These are phyloP conservation scores for Wickerhamomyces mucosus DNA, from an alignment of 805 yeast species.

Conservation along the genomic window DNA sequence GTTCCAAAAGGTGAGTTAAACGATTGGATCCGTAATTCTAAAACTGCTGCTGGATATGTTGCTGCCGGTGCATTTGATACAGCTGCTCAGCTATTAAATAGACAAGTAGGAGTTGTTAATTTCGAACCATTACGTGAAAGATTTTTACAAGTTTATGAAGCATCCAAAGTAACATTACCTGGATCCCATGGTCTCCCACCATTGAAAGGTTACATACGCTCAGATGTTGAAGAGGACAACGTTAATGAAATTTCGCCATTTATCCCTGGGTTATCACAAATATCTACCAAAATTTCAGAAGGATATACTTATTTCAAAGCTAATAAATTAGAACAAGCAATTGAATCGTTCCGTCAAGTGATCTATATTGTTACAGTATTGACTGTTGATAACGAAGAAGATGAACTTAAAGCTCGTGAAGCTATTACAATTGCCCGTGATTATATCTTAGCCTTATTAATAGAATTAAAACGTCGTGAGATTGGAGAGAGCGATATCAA, in stretches of 20 bases:
- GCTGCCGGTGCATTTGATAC: constrained; percentile 96
- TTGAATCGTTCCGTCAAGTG: constrained; percentile 66
- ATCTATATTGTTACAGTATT: constrained; percentile 66
- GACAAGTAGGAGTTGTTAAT: constrained; percentile 78
- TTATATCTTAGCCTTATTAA: constrained; percentile 84
- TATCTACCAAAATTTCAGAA: constrained; percentile 49
- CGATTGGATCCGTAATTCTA: constrained; percentile 81
- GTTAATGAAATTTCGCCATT: constrained; percentile 46
- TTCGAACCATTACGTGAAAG: constrained; percentile 83
- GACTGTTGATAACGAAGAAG: constrained; percentile 64
- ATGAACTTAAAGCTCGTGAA: constrained; percentile 66
- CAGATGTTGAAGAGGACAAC: constrained; percentile 47
- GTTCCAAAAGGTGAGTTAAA: constrained; percentile 43
- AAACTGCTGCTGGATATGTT: constrained; percentile 82
- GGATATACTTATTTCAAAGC: constrained; percentile 81
- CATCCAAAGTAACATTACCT: constrained; percentile 67
- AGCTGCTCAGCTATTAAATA: constrained; percentile 85
- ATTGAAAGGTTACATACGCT: constrained; percentile 55
- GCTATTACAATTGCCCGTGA: constrained; percentile 71
- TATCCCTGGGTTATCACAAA: constrained; percentile 62
- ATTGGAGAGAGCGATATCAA: constrained; percentile 62
- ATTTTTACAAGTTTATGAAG: constrained; percentile 75
- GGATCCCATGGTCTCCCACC: constrained; percentile 66
- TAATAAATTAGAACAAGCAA: constrained; percentile 76
- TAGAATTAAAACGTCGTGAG: constrained; percentile 82